These are phyloP conservation scores for Botrytis hyacinthi DNA, from an alignment of 2,329 filamentous ascomycete genomes.

Conservation along the genomic window DNA sequence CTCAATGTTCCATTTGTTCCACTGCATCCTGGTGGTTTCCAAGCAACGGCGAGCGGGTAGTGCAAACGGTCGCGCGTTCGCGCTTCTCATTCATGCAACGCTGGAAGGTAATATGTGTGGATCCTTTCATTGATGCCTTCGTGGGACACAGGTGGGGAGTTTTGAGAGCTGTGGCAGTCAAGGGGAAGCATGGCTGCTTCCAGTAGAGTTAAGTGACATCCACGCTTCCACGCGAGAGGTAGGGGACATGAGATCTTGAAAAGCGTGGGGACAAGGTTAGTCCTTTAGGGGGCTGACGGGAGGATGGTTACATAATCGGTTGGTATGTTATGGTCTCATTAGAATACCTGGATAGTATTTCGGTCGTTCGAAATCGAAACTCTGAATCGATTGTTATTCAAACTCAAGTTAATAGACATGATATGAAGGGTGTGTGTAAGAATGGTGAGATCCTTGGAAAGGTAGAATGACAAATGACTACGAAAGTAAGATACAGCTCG, in stretches of 20 bases:
- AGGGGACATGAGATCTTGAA: conserved; percentile 11
- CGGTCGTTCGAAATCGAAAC: background rate
- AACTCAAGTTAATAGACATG: background rate
- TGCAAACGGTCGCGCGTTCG: conserved; percentile 11
- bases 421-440: background rate
- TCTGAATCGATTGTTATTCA: background rate
- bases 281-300: conserved; percentile 18
- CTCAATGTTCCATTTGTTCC: conserved; percentile 9
- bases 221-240: conserved; percentile 20
- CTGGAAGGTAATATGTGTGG: background rate
- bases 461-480: background rate
- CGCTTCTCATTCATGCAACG: background rate
- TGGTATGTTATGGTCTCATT: background rate
- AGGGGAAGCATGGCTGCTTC: conserved; percentile 20
- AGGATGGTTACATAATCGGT: conserved; percentile 15
- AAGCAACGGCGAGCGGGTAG: conserved; percentile 13
- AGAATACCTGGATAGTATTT: background rate
- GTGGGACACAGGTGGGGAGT: conserved; percentile 1
- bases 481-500: conserved; percentile 4
- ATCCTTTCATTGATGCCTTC: conserved; percentile 6
- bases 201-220: conserved; percentile 17
- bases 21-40: conserved; percentile 11
- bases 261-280: conserved; percentile 17
- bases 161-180: conserved; percentile 16
- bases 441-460: conserved; percentile 1